Conservation (phyloP, 2,329 filamentous ascomycete genomes). For the Penicillium sp. region DNA sequence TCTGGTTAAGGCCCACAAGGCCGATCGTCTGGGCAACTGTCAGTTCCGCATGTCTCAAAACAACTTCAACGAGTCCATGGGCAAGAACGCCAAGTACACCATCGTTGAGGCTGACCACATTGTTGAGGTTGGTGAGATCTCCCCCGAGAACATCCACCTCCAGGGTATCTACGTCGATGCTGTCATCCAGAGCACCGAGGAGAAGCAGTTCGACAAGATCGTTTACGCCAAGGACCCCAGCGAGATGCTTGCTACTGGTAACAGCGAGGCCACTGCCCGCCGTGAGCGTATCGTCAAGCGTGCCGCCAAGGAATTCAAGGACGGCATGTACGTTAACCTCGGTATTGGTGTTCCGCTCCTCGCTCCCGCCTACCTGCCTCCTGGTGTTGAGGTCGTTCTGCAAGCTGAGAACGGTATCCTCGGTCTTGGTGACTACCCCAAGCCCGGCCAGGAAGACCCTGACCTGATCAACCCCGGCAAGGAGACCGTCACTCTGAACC, state of each 20-base stretch:
- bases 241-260: slow-evolving; percentile 50
- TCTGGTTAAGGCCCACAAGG: slow-evolving; percentile 74
- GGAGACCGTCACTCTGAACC: slow-evolving; percentile 77
- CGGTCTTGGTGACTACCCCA: slow-evolving; percentile 77
- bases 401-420: slow-evolving; percentile 86
- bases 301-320: slow-evolving; percentile 77
- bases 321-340: slow-evolving; percentile 88
- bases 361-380: slow-evolving; percentile 71
- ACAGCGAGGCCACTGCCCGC: slow-evolving; percentile 66
- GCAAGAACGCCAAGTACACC: slow-evolving; percentile 73
- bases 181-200: slow-evolving; percentile 70
- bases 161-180: slow-evolving; percentile 85
- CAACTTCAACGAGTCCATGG: slow-evolving; percentile 74
- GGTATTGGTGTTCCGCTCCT: slow-evolving; percentile 84
- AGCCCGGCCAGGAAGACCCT: slow-evolving; percentile 66
- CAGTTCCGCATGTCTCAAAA: slow-evolving; percentile 75
- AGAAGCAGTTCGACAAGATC: slow-evolving; percentile 76
- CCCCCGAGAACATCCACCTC: slow-evolving; percentile 72
- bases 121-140: slow-evolving; percentile 70
- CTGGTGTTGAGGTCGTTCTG: slow-evolving; percentile 71
- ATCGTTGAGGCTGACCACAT: slow-evolving; percentile 87
- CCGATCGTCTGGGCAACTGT: slow-evolving; percentile 75
- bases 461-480: slow-evolving; percentile 87
- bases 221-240: slow-evolving; percentile 69
- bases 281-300: slow-evolving; percentile 78